Evolutionary conservation across 495 filamentous ascomycete species (phyloP).

Genomic region (Peziza echinospora): DNA sequence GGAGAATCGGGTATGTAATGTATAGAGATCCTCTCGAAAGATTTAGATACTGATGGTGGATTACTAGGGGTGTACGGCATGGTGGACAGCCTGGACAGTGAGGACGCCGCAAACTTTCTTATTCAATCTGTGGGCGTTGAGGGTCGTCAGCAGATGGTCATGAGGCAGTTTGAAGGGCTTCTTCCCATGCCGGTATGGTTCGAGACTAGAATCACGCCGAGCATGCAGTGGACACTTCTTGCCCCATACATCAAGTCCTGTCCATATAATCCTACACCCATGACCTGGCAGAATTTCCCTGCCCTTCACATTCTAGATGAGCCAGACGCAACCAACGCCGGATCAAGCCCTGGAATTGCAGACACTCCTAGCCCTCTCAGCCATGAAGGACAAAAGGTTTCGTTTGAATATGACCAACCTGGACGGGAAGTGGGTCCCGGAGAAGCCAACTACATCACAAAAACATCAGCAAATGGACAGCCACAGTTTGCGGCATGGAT

Average conservation of each 20-base stretch:
- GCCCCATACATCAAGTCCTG: conserved; percentile 70
- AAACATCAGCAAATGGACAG: conserved; percentile 30
- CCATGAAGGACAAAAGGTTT: conserved; percentile 51
- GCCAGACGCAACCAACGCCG: conserved; percentile 43
- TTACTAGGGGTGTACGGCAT: conserved; percentile 83
- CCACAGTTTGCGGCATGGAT: conserved; percentile 58
- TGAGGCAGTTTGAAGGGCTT: conserved; percentile 67
- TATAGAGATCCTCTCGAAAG: no score
- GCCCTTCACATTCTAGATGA: conserved; percentile 48
- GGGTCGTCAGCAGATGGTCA: conserved; percentile 69
- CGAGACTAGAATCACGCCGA: conserved; percentile 58
- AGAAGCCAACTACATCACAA: conserved; percentile 57
- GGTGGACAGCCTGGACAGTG: conserved; percentile 55
- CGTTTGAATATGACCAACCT: conserved; percentile 49
- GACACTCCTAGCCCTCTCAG: conserved; percentile 45
- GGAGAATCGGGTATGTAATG: conserved; percentile 64
- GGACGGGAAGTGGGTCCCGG: conserved; percentile 57
- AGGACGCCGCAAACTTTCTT: conserved; percentile 50
- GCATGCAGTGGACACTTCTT: conserved; percentile 69
- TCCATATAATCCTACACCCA: conserved; percentile 46
- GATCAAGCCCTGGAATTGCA: conserved; percentile 34
- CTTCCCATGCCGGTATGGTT: conserved; percentile 80
- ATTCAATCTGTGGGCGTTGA: conserved; percentile 60
- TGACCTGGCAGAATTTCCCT: conserved; percentile 83
- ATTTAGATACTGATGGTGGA: no score